Percentiles rank a stretch among this genome's conserved stretches.
Evolutionary conservation across 257 asterid genomes (phyloP).

Genomic region (Coffea canephora): DNA sequence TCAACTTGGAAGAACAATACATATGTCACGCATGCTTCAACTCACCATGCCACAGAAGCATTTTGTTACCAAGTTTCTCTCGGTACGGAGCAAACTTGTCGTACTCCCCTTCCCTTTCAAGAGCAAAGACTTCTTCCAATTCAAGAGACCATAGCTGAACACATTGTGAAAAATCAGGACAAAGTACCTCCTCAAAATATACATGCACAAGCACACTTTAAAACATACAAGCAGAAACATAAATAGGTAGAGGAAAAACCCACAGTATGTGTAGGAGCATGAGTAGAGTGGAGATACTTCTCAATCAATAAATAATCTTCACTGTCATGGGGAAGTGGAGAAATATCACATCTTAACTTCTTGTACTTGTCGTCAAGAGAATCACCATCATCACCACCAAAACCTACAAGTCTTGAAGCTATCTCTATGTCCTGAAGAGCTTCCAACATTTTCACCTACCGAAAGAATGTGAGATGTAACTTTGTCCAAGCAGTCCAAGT

Average conservation of each 20-base stretch:
- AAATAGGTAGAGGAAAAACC: conserved; percentile 20
- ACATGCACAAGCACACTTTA: neutral
- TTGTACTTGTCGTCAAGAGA: conserved; percentile 80
- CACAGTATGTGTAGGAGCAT: conserved; percentile 98
- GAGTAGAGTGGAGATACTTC: conserved; percentile 82
- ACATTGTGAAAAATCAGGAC: conserved; percentile 3
- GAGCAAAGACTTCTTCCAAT: conserved; percentile 87
- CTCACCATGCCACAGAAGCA: conserved; percentile 99
- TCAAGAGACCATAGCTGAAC: conserved; percentile 89
- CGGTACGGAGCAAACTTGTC: conserved; percentile 75
- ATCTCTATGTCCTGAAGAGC: conserved; percentile 98
- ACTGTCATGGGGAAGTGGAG: conserved; percentile 74
- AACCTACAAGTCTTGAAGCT: conserved; percentile 89
- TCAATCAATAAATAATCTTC: conserved; percentile 78
- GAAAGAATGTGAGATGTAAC: conserved; percentile 12
- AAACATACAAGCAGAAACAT: neutral
- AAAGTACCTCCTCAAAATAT: neutral
- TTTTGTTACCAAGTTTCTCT: conserved; percentile 75
- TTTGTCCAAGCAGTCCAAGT: neutral
- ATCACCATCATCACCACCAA: conserved; percentile 60
- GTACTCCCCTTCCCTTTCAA: conserved; percentile 80
- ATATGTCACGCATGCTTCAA: conserved; percentile 20
- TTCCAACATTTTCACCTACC: conserved; percentile 96
- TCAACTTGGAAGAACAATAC: conserved; percentile 9
- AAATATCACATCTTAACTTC: conserved; percentile 66